Evolutionary conservation across 2,329 filamentous ascomycete genomes (phyloP).

Genomic region (Aspergillus sp.): DNA sequence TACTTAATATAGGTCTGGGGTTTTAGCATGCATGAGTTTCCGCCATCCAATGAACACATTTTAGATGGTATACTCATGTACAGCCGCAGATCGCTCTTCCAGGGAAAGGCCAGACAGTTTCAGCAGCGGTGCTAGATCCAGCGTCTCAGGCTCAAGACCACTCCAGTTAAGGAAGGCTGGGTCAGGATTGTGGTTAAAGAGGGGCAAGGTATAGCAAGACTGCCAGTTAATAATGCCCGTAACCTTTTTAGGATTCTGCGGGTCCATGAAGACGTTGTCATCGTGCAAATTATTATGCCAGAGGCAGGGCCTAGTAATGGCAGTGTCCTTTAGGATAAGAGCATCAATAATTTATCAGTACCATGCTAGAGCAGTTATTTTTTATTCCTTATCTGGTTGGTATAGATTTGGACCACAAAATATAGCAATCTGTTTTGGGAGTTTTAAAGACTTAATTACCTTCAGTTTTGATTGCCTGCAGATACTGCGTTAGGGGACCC

Average conservation of each 20-base stretch:
- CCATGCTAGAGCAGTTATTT: conserved; percentile 16
- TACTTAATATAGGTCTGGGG: conserved; percentile 17
- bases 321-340: conserved; percentile 18
- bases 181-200: conserved; percentile 22
- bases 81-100: conserved; percentile 17
- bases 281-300: conserved; percentile 27
- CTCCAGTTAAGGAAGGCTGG: conserved; percentile 23
- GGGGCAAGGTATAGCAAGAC: conserved; percentile 22
- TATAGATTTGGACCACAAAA: conserved; percentile 26
- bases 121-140: conserved; percentile 16
- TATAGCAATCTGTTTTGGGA: conserved; percentile 20
- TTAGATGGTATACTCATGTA: conserved; percentile 21
- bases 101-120: conserved; percentile 18
- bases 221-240: conserved; percentile 30
- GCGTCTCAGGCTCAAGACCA: conserved; percentile 22
- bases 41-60: conserved; percentile 21
- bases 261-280: conserved; percentile 30
- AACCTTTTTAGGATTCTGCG: conserved; percentile 18
- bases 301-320: conserved; percentile 16
- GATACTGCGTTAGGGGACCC: conserved; percentile 17
- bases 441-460: conserved; percentile 16
- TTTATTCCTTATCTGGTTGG: conserved; percentile 16
- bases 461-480: conserved; percentile 21
- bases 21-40: conserved; percentile 23
- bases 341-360: conserved; percentile 18